phyloP scores from a whole-genome alignment of 1,284 basidiomycete genomes.

The Tetrapyrgos nigripes region DNA sequence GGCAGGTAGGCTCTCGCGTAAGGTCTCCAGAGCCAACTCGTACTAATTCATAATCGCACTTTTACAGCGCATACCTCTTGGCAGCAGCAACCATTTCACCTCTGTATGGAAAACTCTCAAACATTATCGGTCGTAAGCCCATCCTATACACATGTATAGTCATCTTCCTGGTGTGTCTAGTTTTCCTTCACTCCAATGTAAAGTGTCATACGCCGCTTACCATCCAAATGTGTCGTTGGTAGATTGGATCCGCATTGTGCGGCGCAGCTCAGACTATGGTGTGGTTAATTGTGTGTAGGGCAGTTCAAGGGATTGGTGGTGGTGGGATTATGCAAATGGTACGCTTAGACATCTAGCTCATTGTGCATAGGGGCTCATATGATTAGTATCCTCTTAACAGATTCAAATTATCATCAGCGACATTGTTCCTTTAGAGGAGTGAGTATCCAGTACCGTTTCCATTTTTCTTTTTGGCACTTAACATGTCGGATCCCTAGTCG shows the following conservation, averaged over 20 bases:
- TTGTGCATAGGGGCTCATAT: slow-evolving; percentile 7
- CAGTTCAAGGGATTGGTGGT: slow-evolving; percentile 85
- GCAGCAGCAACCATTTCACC: slow-evolving; percentile 73
- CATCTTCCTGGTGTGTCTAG: slow-evolving; percentile 66
- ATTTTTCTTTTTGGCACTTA: not conserved
- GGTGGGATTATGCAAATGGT: slow-evolving; percentile 73
- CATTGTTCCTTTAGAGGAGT: slow-evolving; percentile 81
- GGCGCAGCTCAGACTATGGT: slow-evolving; percentile 84
- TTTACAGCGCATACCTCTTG: slow-evolving; percentile 81
- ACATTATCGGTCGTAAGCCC: slow-evolving; percentile 64
- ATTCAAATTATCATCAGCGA: slow-evolving; percentile 80
- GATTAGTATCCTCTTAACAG: too few relatives aligned
- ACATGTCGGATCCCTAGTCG: slow-evolving; percentile 51
- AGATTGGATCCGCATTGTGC: slow-evolving; percentile 83
- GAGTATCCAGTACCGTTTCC: slow-evolving; percentile 25
- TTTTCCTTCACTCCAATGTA: too few relatives aligned
- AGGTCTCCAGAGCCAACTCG: not conserved
- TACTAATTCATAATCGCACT: too few relatives aligned
- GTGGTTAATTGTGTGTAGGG: slow-evolving; percentile 77
- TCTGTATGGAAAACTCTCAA: slow-evolving; percentile 72
- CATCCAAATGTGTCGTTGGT: slow-evolving; percentile 12
- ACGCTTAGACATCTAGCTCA: slow-evolving; percentile 10
- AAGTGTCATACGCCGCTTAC: too few relatives aligned
- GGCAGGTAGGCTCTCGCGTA: too few relatives aligned
- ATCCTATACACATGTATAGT: slow-evolving; percentile 72